phyloP scores from a whole-genome alignment of 208 protist genomes.

The Leishmania tropica region DNA sequence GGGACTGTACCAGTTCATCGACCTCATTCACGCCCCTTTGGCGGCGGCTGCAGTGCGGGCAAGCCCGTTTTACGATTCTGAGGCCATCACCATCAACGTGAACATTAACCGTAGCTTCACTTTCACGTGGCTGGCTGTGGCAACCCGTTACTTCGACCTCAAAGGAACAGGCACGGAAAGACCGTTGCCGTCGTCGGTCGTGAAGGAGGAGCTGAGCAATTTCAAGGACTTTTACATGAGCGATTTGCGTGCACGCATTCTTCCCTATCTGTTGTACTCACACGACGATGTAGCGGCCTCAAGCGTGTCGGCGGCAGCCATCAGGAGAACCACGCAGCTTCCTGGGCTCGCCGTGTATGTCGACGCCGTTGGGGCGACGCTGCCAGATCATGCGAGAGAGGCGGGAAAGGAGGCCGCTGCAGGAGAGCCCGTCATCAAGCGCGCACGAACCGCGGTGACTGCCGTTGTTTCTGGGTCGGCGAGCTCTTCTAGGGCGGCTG shows the following conservation, averaged over 20 bases:
- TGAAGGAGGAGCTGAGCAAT: slow-evolving; percentile 82
- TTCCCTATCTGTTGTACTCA: slow-evolving; percentile 55
- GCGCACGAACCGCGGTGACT: slow-evolving; percentile 6
- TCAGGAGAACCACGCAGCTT: slow-evolving; percentile 15
- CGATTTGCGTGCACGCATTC: slow-evolving; percentile 72
- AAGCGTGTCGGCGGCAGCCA: slow-evolving; percentile 14
- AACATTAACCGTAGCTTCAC: slow-evolving; percentile 83
- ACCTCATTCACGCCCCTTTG: slow-evolving; percentile 68
- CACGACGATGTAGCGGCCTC: slow-evolving; percentile 38
- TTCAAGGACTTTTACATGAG: slow-evolving; percentile 92
- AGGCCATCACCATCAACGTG: slow-evolving; percentile 76
- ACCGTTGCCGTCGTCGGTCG: slow-evolving; percentile 41
- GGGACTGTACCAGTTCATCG: slow-evolving; percentile 89
- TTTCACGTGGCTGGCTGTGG: slow-evolving; percentile 82
- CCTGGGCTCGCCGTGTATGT: slow-evolving; percentile 31
- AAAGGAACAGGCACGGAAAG: slow-evolving; percentile 32
- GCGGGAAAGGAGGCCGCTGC: not conserved
- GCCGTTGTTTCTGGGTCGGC: not conserved
- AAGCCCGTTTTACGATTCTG: slow-evolving; percentile 70
- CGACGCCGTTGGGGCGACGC: slow-evolving; percentile 4
- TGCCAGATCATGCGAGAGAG: not conserved
- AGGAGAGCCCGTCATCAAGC: slow-evolving; percentile 7
- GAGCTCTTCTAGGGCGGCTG: slow-evolving; percentile 1
- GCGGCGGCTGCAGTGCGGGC: slow-evolving; percentile 66
- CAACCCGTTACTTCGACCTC: slow-evolving; percentile 68